A percentile compares a stretch with the other conserved stretches of the same genome.
Evolutionary conservation across 805 yeast genomes (phyloP).

Genomic region (Ogataea angusta): DNA sequence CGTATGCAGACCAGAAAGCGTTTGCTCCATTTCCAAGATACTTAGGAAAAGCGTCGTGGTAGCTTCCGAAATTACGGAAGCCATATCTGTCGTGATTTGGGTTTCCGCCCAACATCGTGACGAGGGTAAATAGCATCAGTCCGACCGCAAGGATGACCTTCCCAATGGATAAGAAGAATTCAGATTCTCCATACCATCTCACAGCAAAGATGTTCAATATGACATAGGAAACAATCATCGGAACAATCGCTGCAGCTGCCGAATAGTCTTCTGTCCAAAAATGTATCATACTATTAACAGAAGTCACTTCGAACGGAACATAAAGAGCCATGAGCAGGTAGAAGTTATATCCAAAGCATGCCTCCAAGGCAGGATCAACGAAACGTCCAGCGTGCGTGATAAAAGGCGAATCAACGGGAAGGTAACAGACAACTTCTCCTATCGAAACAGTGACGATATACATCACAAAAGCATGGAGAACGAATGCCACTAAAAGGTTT

Average conservation of each 20-base stretch:
- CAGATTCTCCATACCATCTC: conserved; percentile 73
- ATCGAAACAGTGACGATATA: conserved; percentile 63
- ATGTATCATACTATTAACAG: conserved; percentile 74
- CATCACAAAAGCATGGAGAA: conserved; percentile 65
- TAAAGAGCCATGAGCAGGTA: conserved; percentile 72
- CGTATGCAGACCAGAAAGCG: conserved; percentile 67
- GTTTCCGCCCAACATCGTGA: conserved; percentile 87
- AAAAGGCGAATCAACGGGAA: conserved; percentile 77
- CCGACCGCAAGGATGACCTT: conserved; percentile 76
- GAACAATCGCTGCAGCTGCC: conserved; percentile 64
- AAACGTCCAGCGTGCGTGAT: conserved; percentile 71
- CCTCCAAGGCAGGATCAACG: conserved; percentile 71
- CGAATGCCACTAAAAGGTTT: conserved; percentile 59
- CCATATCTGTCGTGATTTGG: conserved; percentile 51
- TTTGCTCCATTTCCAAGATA: conserved; percentile 53
- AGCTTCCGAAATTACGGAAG: conserved; percentile 26
- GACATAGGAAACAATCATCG: conserved; percentile 63
- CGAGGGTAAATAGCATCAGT: conserved; percentile 66
- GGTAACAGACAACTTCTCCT: conserved; percentile 76
- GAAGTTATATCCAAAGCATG: conserved; percentile 77
- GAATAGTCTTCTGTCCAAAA: conserved; percentile 77
- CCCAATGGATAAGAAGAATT: conserved; percentile 73
- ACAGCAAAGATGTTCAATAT: conserved; percentile 72
- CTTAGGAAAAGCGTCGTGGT: conserved; percentile 46
- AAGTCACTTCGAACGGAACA: conserved; percentile 80